Percentiles rank a stretch among this genome's conserved stretches.
Conservation (phyloP, 305 asterid species). For the Nicotiana rustica region DNA sequence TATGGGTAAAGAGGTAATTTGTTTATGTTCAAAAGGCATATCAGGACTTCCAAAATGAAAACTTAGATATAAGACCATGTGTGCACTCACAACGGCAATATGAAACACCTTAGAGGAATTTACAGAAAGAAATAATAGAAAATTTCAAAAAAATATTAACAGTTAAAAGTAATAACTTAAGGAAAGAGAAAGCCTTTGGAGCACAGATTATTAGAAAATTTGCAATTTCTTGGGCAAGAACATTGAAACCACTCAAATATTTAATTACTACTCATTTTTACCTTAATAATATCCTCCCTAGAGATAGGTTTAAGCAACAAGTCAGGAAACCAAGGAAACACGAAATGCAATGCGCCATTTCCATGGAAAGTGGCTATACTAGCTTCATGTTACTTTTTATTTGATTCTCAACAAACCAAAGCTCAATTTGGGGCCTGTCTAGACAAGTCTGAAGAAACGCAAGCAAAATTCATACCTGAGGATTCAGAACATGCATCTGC, state of each 20-base stretch:
- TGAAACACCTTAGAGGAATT: not conserved
- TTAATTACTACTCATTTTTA: not conserved
- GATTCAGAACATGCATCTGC: conserved; percentile 76
- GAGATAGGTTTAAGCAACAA: not conserved
- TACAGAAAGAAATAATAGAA: conserved; percentile 12
- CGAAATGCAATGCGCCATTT: not conserved
- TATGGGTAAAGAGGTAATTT: conserved; percentile 1
- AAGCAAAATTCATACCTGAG: conserved; percentile 71
- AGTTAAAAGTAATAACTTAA: not conserved
- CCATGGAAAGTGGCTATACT: conserved; percentile 7
- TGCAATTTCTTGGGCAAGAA: conserved; percentile 14
- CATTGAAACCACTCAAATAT: not conserved
- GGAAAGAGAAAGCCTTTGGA: not conserved
- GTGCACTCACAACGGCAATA: not conserved
- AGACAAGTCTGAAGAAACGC: not conserved
- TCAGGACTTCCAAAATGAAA: not conserved
- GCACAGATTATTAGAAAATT: not conserved
- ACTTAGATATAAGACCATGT: not conserved
- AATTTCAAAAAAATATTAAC: not conserved
- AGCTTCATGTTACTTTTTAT: conserved; percentile 30
- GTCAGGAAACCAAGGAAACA: not conserved
- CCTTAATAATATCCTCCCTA: not conserved
- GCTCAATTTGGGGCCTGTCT: too few species aligned
- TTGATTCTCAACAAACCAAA: not conserved
- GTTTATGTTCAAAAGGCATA: not conserved